phyloP scores from a whole-genome alignment of 2,329 filamentous ascomycete genomes.

The Esteya vermicola region DNA sequence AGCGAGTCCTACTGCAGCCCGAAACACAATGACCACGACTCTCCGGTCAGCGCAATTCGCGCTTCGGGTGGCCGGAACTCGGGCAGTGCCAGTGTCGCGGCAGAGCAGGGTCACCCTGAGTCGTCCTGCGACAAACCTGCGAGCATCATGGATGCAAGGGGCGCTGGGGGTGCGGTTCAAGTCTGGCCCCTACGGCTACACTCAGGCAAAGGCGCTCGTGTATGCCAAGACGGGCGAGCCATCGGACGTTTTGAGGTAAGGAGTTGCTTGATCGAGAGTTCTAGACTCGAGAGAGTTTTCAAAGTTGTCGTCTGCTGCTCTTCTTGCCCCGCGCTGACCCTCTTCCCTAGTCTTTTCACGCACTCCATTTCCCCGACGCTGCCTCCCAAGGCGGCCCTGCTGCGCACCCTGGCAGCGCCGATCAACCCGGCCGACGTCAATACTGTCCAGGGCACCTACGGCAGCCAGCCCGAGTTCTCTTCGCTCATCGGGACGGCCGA shows the following conservation, averaged over 20 bases:
- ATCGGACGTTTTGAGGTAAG: constrained; percentile 48
- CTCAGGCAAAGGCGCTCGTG: constrained; percentile 69
- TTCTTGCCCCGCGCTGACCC: background rate
- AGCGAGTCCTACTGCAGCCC: too few species aligned
- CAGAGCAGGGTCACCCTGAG: background rate
- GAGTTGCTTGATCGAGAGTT: constrained; percentile 12
- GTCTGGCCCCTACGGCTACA: constrained; percentile 62
- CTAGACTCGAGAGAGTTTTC: background rate
- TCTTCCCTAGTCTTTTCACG: constrained; percentile 41
- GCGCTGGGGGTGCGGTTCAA: constrained; percentile 24
- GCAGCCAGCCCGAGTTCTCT: constrained; percentile 65
- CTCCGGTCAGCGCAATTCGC: constrained; percentile 4
- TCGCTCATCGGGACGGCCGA: constrained; percentile 58
- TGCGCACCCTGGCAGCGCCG: constrained; percentile 79
- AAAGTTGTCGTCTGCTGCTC: background rate
- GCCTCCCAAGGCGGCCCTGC: constrained; percentile 49
- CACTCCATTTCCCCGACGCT: constrained; percentile 67
- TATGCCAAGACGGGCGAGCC: constrained; percentile 66
- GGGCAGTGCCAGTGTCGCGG: background rate
- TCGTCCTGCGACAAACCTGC: too few species aligned
- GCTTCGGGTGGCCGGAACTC: background rate
- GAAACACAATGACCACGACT: constrained; percentile 4
- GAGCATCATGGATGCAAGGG: too few species aligned
- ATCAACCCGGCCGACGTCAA: constrained; percentile 98
- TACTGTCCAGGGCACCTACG: constrained; percentile 93